Conservation (phyloP, 176 grass and related monocot species). For the Miscanthus lutarioriparius region DNA sequence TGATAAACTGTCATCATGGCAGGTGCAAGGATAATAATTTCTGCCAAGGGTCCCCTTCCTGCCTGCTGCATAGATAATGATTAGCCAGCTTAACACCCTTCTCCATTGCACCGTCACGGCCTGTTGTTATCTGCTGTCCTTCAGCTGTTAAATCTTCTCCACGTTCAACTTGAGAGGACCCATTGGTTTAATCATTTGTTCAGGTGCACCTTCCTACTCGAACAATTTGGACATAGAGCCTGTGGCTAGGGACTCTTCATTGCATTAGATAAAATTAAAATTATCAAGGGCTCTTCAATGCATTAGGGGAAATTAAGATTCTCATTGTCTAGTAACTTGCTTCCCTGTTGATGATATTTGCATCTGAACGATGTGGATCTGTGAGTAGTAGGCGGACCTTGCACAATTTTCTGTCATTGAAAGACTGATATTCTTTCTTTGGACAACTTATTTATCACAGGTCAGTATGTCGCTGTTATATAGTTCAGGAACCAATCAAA, state of each 20-base stretch:
- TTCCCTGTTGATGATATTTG: not conserved
- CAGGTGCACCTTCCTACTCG: not conserved
- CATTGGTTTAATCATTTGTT: conserved; percentile 18
- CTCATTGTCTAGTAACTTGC: not conserved
- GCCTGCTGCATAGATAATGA: conserved; percentile 47
- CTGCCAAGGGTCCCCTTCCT: conserved; percentile 26
- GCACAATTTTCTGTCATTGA: not conserved
- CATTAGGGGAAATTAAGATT: not conserved
- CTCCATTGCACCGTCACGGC: conserved; percentile 30
- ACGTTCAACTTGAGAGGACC: conserved; percentile 26
- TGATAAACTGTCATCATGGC: conserved; percentile 55
- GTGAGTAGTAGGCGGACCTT: not conserved
- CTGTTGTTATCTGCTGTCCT: conserved; percentile 39
- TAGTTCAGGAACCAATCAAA: not conserved
- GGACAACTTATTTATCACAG: not conserved
- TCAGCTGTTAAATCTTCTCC: conserved; percentile 36
- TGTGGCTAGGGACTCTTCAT: not conserved
- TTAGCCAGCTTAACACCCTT: conserved; percentile 46
- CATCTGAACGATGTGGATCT: conserved; percentile 15
- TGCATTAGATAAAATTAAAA: not conserved
- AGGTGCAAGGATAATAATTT: conserved; percentile 31
- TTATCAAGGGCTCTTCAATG: not conserved
- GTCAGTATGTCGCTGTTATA: not conserved
- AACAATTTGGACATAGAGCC: conserved; percentile 1
- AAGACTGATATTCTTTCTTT: not conserved